Percentiles rank a stretch among this genome's conserved stretches.
These are phyloP conservation scores for Arctostaphylos glauca DNA, from an alignment of 148 eudicot genomes.

Conservation along the genomic window DNA sequence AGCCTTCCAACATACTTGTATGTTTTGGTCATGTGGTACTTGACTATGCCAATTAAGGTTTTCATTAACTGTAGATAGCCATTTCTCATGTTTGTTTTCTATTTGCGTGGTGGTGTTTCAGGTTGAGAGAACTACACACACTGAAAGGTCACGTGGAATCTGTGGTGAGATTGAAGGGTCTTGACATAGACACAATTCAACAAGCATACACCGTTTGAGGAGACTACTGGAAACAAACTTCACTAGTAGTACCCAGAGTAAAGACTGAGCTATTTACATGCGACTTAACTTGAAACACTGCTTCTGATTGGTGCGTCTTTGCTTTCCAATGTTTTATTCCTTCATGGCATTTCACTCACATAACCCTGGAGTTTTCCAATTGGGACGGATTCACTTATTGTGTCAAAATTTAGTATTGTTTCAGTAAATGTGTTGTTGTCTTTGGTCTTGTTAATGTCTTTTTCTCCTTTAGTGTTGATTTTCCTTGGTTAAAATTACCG, in stretches of 20 bases:
- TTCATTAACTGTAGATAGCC: background rate
- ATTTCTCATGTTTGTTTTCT: background rate
- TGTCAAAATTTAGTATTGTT: background rate
- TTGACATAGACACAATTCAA: slow-evolving; percentile 64
- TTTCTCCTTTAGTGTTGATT: background rate
- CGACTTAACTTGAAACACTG: background rate
- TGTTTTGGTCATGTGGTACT: slow-evolving; percentile 9
- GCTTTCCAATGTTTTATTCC: slow-evolving; percentile 13
- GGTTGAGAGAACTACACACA: slow-evolving; percentile 62
- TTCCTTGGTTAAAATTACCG: background rate
- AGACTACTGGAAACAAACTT: background rate
- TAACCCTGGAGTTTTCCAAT: slow-evolving; percentile 8
- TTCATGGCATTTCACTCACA: background rate
- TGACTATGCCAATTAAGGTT: background rate
- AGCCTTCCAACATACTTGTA: background rate
- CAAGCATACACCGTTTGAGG: slow-evolving; percentile 63
- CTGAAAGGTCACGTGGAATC: slow-evolving; percentile 68
- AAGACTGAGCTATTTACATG: slow-evolving; percentile 13
- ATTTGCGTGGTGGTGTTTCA: slow-evolving; percentile 21
- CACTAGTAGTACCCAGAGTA: background rate
- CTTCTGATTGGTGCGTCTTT: background rate
- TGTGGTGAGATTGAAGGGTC: slow-evolving; percentile 56
- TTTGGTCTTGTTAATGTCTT: background rate
- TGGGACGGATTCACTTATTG: background rate
- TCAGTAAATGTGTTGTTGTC: background rate